Evolutionary conservation across 371 early-diverging fungal species (phyloP), one percentile per base, ranked within the genome.

Genomic region (Dinochytrium kinnereticum): DNA sequence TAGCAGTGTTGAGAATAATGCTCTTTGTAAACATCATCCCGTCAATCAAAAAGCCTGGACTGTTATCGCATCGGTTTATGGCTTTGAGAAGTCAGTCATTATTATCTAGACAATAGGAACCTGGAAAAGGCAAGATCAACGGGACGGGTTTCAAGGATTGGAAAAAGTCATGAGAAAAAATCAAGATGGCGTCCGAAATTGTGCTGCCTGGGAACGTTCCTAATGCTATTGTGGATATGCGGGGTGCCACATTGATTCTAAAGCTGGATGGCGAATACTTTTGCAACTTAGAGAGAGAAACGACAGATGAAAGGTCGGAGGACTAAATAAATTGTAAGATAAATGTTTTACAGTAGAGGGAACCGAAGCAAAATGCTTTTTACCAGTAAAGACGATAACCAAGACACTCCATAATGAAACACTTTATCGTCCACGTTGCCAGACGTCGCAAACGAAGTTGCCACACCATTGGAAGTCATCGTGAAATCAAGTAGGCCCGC

Each of bases 371-470:
- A 15, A 10, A 19, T 40, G n/a, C 10, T 2, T 2, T 39, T 2
- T 36, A 36, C 64, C 64, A 64, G 64, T 34, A 64, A 64, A 64
- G 36, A 31, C 2, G 66, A 39, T 26, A 66, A 21, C 66, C 61
- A 61, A 3, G 61, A 13, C 34, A 61, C 61, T 34, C 61, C 37
- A 15, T 17, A 31, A 37, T 61, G 61, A 34, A 61, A 34, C 2
- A 26, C 37, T 37, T 61, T 61, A 26, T 61, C 36, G 36, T 61
- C 34, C 10, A 61, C 17, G 10, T 61, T 17, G 3, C 61, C 61
- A 3, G 36, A 33, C 24, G 37, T 37, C 19, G 61, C 7, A 13
- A 31, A 61, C 13, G 61, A 33, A 10, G 61, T 33, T 34, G 36
- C 5, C 13, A 61, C 36, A 15, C 61, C 61, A 24, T 61, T 61